phyloP scores from a whole-genome alignment of 768 basidiomycete species.

The Collybia nuda region DNA sequence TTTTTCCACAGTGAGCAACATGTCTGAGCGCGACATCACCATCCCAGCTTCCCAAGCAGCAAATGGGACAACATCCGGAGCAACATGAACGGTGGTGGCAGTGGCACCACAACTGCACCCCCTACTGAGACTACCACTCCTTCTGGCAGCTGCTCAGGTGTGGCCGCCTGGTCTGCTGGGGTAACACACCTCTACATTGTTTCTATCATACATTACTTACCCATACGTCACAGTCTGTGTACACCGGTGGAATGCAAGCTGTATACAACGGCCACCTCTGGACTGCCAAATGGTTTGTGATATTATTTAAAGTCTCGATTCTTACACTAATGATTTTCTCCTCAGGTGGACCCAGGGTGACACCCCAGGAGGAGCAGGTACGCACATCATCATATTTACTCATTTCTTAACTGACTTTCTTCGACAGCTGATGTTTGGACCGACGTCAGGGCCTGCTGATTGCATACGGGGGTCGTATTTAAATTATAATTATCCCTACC shows the following conservation, averaged over 20 bases:
- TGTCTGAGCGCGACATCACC: not conserved
- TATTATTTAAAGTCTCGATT: not conserved
- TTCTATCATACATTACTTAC: not conserved
- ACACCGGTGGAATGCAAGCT: conserved; percentile 43
- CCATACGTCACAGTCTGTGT: conserved; percentile 33
- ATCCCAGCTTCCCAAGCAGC: conserved; percentile 58
- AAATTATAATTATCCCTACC: too few relatives aligned
- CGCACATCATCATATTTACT: conserved; percentile 12
- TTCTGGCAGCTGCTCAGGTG: conserved; percentile 36
- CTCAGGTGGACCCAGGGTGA: conserved; percentile 56
- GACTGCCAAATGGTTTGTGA: conserved; percentile 51
- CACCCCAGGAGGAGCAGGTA: conserved; percentile 50
- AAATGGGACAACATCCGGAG: conserved; percentile 70
- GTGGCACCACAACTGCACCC: conserved; percentile 20
- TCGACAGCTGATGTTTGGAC: conserved; percentile 55
- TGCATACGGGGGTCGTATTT: too few relatives aligned
- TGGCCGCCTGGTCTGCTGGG: conserved; percentile 47
- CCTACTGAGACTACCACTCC: conserved; percentile 25
- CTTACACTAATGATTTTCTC: not conserved
- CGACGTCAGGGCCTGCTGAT: conserved; percentile 47
- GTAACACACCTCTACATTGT: conserved; percentile 21
- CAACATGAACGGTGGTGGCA: conserved; percentile 48
- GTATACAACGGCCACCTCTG: conserved; percentile 56
- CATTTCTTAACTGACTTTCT: not conserved
- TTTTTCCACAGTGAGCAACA: not conserved